Evolutionary conservation across 2,329 filamentous ascomycete species (phyloP).

Genomic region (Phialophora expanda): DNA sequence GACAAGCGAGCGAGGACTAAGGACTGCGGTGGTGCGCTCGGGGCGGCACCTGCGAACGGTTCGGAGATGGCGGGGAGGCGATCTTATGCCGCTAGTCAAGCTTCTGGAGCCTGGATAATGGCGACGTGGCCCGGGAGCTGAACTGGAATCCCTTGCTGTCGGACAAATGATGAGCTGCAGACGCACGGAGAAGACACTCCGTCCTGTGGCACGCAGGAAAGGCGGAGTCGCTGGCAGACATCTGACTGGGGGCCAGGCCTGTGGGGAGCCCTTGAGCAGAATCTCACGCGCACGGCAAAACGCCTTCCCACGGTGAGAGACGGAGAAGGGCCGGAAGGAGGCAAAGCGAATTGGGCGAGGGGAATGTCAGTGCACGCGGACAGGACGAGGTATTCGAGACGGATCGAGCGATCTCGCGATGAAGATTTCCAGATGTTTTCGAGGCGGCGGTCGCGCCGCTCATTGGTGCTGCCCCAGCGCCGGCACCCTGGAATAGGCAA

Average conservation of each 20-base stretch:
- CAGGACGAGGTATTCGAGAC: slow-evolving; percentile 1
- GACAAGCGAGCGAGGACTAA: slow-evolving; percentile 7
- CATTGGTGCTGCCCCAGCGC: not conserved
- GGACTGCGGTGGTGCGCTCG: not conserved
- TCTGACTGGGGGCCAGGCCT: not conserved
- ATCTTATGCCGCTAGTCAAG: slow-evolving; percentile 10
- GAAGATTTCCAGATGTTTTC: not conserved
- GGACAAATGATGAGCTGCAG: too few relatives aligned
- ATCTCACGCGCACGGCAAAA: slow-evolving; percentile 5
- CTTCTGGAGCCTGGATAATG: slow-evolving; percentile 3
- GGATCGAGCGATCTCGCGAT: not conserved
- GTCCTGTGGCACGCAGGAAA: not conserved
- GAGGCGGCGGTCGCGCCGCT: too few relatives aligned
- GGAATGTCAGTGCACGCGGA: not conserved
- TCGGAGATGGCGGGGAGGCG: slow-evolving; percentile 23
- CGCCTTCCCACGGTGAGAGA: not conserved
- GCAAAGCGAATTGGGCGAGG: not conserved
- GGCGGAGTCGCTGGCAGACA: not conserved
- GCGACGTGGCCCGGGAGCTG: not conserved
- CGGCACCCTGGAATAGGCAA: not conserved
- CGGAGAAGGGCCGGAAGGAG: slow-evolving; percentile 2
- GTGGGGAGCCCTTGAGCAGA: not conserved
- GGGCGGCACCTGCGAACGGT: slow-evolving; percentile 2
- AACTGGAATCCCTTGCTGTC: not conserved
- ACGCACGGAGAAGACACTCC: not conserved